These are phyloP conservation scores for Nannizziopsis barbatae DNA, from an alignment of 2,329 filamentous ascomycete genomes.

Conservation along the genomic window DNA sequence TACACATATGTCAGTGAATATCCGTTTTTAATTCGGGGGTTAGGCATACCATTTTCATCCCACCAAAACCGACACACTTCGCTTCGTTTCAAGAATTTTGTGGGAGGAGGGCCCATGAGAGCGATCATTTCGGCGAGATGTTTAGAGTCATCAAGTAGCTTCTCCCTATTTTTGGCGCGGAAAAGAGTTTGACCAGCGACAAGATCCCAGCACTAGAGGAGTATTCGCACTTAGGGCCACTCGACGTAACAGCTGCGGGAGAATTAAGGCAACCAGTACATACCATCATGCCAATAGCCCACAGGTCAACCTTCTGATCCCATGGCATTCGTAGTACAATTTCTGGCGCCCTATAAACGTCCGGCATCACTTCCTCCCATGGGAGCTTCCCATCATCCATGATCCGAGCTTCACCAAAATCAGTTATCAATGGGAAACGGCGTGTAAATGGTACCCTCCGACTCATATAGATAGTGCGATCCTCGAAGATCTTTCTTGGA, in stretches of 20 bases:
- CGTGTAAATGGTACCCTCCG: slow-evolving; percentile 6
- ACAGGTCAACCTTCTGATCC: slow-evolving; percentile 20
- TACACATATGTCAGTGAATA: too few species aligned
- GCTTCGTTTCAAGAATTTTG: slow-evolving; percentile 16
- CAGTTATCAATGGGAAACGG: slow-evolving; percentile 7
- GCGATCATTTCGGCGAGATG: slow-evolving; percentile 21
- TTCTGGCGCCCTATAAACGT: slow-evolving; percentile 19
- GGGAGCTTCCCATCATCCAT: background rate
- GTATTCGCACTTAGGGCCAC: background rate
- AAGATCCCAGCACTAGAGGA: slow-evolving; percentile 12
- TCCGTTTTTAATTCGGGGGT: too few species aligned
- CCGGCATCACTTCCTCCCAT: slow-evolving; percentile 16
- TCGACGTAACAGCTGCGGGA: background rate
- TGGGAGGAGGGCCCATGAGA: slow-evolving; percentile 14
- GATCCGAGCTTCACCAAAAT: slow-evolving; percentile 11
- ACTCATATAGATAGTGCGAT: slow-evolving; percentile 13
- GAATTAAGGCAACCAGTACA: background rate
- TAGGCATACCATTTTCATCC: slow-evolving; percentile 17
- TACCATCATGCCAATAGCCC: slow-evolving; percentile 20
- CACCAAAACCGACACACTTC: slow-evolving; percentile 18
- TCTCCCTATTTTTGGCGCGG: background rate
- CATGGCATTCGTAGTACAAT: slow-evolving; percentile 19
- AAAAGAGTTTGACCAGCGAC: slow-evolving; percentile 2
- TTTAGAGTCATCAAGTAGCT: slow-evolving; percentile 6
- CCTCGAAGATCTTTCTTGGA: slow-evolving; percentile 11